Evolutionary conservation across 176 grass and related monocot species (phyloP), one percentile per base, ranked within the genome.

Genomic region (Zizania latifolia): DNA sequence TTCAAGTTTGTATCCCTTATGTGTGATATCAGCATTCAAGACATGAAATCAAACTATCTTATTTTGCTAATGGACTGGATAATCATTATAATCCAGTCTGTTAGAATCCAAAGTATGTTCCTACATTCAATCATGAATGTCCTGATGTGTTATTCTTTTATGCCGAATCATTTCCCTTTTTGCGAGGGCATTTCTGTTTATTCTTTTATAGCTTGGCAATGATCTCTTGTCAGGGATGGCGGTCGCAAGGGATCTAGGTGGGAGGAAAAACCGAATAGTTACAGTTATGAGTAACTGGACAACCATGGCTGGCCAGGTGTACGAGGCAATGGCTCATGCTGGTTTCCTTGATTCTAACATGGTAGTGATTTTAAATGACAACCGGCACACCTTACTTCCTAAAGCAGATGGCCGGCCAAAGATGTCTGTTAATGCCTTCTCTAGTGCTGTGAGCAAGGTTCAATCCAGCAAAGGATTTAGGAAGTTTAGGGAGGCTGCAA

Each of bases 311-410:
- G 90, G 90, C 40, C 87, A 93, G 81, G 72, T 82, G 41, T 93
- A 93, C 7, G 90, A 93, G 77, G 87, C 90, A 84, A 93, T 93
- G 90, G 79, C 74, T 33, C 78, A 90, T 84, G 90, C 87, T 43
- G 90, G 87, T 45, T 93, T 84, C 66, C 86, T 93, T 40, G 84
- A 93, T 75, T 93, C 83, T 40, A 93, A 93, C 40, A 93, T 93
- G 90, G 85, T 93, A 71, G 86, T 93, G 56, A 87, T 93, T 84
- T 81, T 93, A 82, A 93, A 90, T 82, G 90, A 93, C 41, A 90
- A 71, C 35, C 45, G 72, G 14, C 80, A 90, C 37, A 84, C 84
- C 34, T 81, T 86, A 59, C 84, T 90, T 75, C 81, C 80, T 70
- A 93, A 86, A 70, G 56, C 79, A 38, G 61, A 64, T 81, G 79